Evolutionary conservation across 768 basidiomycete species (phyloP).

Genomic region (Lentinus tigrinus): DNA sequence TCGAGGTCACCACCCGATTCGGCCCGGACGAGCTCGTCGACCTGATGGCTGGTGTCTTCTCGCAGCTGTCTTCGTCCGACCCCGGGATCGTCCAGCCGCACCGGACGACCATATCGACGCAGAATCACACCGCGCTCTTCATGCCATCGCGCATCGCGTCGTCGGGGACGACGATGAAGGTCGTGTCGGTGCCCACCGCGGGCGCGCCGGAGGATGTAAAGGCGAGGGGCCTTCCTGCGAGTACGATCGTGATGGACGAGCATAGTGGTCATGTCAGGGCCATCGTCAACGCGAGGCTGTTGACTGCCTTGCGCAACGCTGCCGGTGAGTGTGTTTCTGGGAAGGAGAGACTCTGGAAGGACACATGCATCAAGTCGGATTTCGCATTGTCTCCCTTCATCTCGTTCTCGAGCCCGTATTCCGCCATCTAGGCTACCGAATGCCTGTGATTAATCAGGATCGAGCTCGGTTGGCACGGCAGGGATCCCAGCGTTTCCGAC

Average conservation of each 20-base stretch:
- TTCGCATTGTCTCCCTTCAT: background rate
- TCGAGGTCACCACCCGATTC: conserved; percentile 44
- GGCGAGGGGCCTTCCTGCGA: conserved; percentile 64
- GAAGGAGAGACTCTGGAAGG: background rate
- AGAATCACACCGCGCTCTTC: conserved; percentile 64
- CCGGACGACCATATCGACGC: conserved; percentile 52
- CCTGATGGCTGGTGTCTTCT: conserved; percentile 62
- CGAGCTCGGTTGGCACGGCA: too few species aligned
- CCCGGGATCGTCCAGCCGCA: conserved; percentile 43
- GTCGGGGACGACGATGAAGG: conserved; percentile 67
- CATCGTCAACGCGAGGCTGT: conserved; percentile 69
- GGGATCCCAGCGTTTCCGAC: too few species aligned
- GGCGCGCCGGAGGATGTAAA: conserved; percentile 32
- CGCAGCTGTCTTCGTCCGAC: conserved; percentile 35
- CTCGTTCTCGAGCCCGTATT: too few species aligned
- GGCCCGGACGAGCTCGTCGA: conserved; percentile 44
- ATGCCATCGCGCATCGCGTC: conserved; percentile 74
- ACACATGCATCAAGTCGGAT: background rate
- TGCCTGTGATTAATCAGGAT: too few species aligned
- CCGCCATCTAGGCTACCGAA: too few species aligned
- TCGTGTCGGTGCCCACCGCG: conserved; percentile 69
- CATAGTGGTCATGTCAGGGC: conserved; percentile 66
- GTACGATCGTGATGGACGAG: conserved; percentile 77
- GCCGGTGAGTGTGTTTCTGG: conserved; percentile 51
- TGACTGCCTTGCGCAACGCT: conserved; percentile 83